Percentiles rank a stretch among this genome's conserved stretches.
Conservation (phyloP, 768 basidiomycete species). For the Austroboletus festivus region DNA sequence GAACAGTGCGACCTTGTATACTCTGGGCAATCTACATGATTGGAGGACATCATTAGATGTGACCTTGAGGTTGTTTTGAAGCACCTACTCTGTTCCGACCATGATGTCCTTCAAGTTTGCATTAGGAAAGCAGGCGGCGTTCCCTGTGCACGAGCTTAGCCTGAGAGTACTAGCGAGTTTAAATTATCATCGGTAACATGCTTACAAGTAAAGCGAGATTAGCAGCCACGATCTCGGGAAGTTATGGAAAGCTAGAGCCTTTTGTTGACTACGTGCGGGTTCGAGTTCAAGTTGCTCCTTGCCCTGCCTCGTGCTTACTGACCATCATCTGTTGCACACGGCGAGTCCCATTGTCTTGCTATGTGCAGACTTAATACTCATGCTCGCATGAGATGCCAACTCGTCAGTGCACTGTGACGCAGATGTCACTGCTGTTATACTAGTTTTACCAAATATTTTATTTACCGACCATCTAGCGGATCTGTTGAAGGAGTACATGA, state of each 20-base stretch:
- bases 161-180: not conserved
- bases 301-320: conserved; percentile 16
- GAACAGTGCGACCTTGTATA: conserved; percentile 25
- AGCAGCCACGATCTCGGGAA: not conserved
- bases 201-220: conserved; percentile 6
- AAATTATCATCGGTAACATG: not conserved
- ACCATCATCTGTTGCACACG: conserved; percentile 4
- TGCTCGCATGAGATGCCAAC: no score
- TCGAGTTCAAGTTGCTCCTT: conserved; percentile 1
- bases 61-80: no score
- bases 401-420: no score
- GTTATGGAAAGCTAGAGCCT: no score
- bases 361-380: no score
- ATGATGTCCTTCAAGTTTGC: conserved; percentile 1
- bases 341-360: no score
- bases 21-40: no score
- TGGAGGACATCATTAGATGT: no score
- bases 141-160: not conserved
- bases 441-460: no score
- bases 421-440: no score
- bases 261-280: not conserved
- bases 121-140: not conserved
- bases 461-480: no score
- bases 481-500: no score
- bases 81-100: conserved; percentile 15